Conservation (phyloP, 2,329 filamentous ascomycete genomes). For the Chaetoscypha palmicola region DNA sequence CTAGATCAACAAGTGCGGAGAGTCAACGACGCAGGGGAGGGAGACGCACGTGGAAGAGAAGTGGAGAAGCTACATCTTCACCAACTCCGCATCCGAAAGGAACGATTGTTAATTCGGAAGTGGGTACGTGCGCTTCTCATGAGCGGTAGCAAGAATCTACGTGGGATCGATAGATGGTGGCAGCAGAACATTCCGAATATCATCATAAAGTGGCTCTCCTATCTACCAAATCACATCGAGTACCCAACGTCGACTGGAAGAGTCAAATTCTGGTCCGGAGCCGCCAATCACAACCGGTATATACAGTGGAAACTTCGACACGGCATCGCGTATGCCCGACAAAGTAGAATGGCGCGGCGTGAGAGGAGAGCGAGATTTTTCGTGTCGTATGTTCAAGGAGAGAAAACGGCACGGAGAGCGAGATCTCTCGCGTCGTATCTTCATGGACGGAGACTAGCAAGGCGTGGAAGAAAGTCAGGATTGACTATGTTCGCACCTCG, state of each 20-base stretch:
- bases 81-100: not conserved
- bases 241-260: not conserved
- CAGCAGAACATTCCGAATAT: not conserved
- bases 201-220: not conserved
- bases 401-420: too few species aligned
- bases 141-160: not conserved
- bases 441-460: too few species aligned
- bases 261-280: not conserved
- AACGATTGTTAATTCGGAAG: not conserved
- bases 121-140: not conserved
- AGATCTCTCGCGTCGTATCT: too few species aligned
- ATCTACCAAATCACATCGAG: not conserved
- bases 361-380: too few species aligned
- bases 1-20: not conserved
- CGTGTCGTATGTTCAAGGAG: too few species aligned
- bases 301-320: not conserved
- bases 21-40: not conserved
- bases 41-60: not conserved
- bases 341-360: too few species aligned
- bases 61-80: not conserved
- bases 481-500: too few species aligned
- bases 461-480: too few species aligned
- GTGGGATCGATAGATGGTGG: not conserved
- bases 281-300: not conserved
- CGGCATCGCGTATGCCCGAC: too few species aligned